Conservation (phyloP, 768 basidiomycete genomes). For the Podaxis sp. region DNA sequence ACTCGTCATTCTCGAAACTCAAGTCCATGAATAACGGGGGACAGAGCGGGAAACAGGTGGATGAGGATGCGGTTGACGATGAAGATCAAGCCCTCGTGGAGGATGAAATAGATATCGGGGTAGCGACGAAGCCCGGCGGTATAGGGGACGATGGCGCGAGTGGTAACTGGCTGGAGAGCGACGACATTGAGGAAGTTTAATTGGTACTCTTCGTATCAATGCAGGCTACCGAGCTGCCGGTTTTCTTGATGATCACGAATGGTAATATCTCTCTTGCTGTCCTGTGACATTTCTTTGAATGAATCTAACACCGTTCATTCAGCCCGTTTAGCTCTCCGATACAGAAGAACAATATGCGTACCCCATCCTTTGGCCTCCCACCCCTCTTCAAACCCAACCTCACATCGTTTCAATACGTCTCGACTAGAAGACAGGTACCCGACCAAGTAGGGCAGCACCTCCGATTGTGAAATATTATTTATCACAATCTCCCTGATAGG, state of each 20-base stretch:
- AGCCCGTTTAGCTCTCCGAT: neutral
- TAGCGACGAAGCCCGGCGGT: neutral
- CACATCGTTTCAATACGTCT: neutral
- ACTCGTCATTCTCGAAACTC: constrained; percentile 53
- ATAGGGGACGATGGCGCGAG: constrained; percentile 30
- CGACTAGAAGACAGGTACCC: neutral
- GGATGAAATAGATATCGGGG: constrained; percentile 16
- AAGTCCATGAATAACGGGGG: constrained; percentile 40
- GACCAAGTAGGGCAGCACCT: neutral
- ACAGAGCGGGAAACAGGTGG: constrained; percentile 31
- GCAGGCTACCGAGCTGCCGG: neutral
- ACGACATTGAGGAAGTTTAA: constrained; percentile 58
- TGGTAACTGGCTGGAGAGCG: constrained; percentile 54
- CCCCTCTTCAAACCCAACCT: neutral
- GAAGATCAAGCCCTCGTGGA: constrained; percentile 19
- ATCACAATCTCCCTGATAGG: neutral
- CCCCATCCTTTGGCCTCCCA: neutral
- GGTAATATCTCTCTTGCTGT: neutral
- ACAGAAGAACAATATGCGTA: neutral
- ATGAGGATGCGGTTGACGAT: constrained; percentile 31
- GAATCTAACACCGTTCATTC: neutral
- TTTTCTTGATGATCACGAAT: neutral
- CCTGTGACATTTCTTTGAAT: neutral
- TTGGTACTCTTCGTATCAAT: neutral
- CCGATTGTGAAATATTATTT: neutral